Base-by-base conservation (phyloP, 2,329 filamentous ascomycete genomes). In the Xylaria multiplex region DNA sequence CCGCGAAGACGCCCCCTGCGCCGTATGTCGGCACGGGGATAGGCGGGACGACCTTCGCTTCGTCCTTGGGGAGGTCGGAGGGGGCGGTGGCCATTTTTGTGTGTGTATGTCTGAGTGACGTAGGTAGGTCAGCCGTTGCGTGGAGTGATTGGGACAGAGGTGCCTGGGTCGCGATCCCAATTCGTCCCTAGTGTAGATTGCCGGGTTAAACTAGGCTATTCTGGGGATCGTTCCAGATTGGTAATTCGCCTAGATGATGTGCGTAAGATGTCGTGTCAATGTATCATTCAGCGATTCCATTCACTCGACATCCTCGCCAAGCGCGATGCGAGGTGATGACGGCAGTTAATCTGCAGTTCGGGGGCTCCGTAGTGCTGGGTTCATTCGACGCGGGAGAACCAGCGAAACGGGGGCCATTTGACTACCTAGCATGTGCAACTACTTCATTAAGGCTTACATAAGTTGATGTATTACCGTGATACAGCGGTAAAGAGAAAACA, bases 21-120 rank as follows among this genome's bases (percentile, higher is more conserved):
- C 68, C 68, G 66, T 64, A 19, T 0, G 68, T 66, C 0, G 68
- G 68, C 7, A 70, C 68, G 11, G 68, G 59, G 62, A 68, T 65
- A 8, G 68, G 68, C 19, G 63, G 5, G 2, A 65, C 37, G 52
- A 48, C 46, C 30, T 65, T 54, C 3, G 61, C 43, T 6, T 35
- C 11, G 62, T 60, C 16, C 6, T 32, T 40, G 8, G 67, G 62
- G 58, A 69, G 65, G 54, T 59, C 32, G 14, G 64, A 3, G 57
- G 64, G 64, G 6, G 64, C 58, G 30, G 19, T 49, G 37, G 67
- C 57, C 64, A 69, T 67, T 43, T 46, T 69, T 40, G 37, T 5
- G 11, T 40, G 37, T 13, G 9, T 40, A 14, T 13, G 37, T 40
- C 13, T 2, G 11, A 14, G 37, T 40, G 37, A 35, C 32, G 32